Conservation (phyloP, 2,329 filamentous ascomycete species). For the Fusarium illudens region DNA sequence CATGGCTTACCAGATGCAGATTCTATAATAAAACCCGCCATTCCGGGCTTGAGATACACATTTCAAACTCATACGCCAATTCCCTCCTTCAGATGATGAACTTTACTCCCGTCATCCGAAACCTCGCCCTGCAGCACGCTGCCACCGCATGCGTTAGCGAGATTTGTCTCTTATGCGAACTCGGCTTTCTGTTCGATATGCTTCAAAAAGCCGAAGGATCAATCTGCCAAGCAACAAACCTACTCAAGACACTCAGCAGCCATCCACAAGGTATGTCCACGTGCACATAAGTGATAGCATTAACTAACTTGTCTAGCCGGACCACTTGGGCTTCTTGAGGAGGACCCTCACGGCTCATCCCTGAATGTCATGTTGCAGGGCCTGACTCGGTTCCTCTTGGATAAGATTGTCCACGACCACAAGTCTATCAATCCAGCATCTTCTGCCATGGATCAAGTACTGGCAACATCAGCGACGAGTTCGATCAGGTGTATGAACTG, state of each 20-base stretch:
- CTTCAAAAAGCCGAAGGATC: conserved; percentile 92
- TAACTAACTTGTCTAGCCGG: conserved; percentile 59
- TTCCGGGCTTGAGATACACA: conserved; percentile 94
- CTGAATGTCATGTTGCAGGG: conserved; percentile 86
- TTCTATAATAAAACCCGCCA: conserved; percentile 95
- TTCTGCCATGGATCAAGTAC: conserved; percentile 73
- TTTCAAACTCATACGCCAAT: conserved; percentile 96
- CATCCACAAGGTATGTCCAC: conserved; percentile 72
- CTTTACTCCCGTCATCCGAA: conserved; percentile 88
- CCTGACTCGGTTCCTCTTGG: conserved; percentile 84
- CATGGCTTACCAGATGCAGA: conserved; percentile 53
- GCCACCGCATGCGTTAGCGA: conserved; percentile 85
- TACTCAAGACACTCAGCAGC: conserved; percentile 87
- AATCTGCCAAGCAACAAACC: conserved; percentile 95
- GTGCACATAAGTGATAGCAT: background rate
- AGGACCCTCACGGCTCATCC: conserved; percentile 76
- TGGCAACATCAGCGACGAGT: conserved; percentile 75
- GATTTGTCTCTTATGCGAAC: conserved; percentile 87
- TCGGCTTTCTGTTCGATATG: conserved; percentile 98
- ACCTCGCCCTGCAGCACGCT: conserved; percentile 87
- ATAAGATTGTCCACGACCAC: conserved; percentile 81
- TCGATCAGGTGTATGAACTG: conserved; percentile 88
- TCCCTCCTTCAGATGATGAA: conserved; percentile 89
- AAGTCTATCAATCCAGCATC: conserved; percentile 70
- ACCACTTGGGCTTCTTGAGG: conserved; percentile 83